Conservation (phyloP, 805 yeast genomes). For the Lachancea fermentati region DNA sequence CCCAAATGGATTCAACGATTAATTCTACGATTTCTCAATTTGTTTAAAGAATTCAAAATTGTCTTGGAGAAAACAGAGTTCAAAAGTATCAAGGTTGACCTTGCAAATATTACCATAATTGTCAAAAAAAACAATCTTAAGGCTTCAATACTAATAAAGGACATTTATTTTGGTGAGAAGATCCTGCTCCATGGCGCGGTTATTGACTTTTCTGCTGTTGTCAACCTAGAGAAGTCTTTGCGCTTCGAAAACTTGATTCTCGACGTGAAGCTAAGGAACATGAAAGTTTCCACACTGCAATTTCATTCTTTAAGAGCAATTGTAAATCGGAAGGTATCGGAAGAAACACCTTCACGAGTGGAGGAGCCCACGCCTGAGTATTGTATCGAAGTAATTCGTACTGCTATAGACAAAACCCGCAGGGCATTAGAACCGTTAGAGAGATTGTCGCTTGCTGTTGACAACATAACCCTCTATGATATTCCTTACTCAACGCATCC, state of each 20-base stretch:
- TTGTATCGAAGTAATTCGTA: constrained; percentile 6
- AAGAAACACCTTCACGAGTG: not conserved
- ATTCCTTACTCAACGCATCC: constrained; percentile 20
- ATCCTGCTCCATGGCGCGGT: not conserved
- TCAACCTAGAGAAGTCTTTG: constrained; percentile 2
- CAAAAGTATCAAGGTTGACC: constrained; percentile 2
- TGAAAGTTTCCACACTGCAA: constrained; percentile 1
- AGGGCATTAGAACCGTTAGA: constrained; percentile 10
- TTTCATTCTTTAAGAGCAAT: not conserved
- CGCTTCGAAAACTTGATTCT: constrained; percentile 1
- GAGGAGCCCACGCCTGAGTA: not conserved
- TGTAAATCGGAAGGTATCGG: not conserved
- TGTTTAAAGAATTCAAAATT: constrained; percentile 4
- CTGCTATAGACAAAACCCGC: constrained; percentile 5
- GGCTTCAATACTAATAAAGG: constrained; percentile 4
- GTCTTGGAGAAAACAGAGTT: constrained; percentile 6
- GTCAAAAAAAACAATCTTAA: not conserved
- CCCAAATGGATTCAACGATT: constrained; percentile 7
- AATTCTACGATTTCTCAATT: constrained; percentile 1
- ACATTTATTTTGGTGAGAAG: constrained; percentile 1
- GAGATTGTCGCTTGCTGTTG: constrained; percentile 21
- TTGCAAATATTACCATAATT: not conserved
- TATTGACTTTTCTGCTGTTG: constrained; percentile 3
- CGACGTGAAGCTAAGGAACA: constrained; percentile 3
- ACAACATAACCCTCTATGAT: constrained; percentile 18